Base-by-base conservation (phyloP, 768 basidiomycete genomes). In the Brasilioporus rufonigricans region DNA sequence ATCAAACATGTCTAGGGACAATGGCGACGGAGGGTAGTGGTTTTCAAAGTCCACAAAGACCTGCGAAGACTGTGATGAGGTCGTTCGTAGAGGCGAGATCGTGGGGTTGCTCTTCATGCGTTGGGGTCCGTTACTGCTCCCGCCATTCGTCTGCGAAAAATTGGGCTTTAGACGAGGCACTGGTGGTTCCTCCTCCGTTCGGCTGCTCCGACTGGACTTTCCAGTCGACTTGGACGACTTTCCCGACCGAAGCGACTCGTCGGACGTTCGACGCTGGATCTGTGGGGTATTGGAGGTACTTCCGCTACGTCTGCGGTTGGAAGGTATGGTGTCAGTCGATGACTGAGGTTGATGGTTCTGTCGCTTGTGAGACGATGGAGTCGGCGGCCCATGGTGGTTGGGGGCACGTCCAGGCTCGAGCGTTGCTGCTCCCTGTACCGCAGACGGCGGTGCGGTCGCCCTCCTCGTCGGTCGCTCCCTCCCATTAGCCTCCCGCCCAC, bases 21-120 rank as follows among this genome's bases (percentile, higher is more conserved):
- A 36, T 7, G 69, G 71, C 6, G 69, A 71, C 3, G 71, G 71
- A 4, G 69, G 69, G 48, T 55, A 53, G 40, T 53, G 44, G 31
- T 18, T 52, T 43, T 70, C 69, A 29, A 66, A 53, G 32, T 68
- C 66, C 10, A 65, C 59, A 46, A 68, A 31, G 5, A 66, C 59
- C 19, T 70, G 69, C 31, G 68, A 69, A 5, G 66, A 62, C 33
- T 58, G 61, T n/a, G 59, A 72, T 18, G 59, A 16, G 14, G 61
- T 50, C 26, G 59, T 56, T 12, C 53, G 63, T 40, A 63, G 14
- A 29, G 67, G 60, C 9, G 59, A 53, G 32, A 70, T 64, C 11
- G 76, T 60, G 1, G 81, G 79, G 75, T 81, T 81, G 50, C 83
- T 81, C 73, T 83, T 81, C 62, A 72, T 75, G 32, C 80, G 76